A percentile compares a stretch with the other conserved stretches of the same genome.
phyloP scores from a whole-genome alignment of 768 basidiomycete species.

The Xerocomellus chrysenteron region DNA sequence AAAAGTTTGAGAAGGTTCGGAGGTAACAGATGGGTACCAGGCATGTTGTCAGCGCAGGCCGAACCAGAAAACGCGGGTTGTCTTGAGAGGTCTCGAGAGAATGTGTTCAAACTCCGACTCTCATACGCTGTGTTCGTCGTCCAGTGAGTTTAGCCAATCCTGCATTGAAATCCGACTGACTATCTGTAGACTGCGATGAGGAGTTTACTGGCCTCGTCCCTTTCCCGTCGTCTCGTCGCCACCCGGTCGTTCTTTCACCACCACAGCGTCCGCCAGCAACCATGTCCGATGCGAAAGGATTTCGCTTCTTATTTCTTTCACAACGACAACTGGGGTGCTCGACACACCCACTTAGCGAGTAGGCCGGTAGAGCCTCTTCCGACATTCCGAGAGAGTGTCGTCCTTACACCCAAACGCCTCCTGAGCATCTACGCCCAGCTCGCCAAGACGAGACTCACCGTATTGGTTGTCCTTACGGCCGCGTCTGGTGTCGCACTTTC shows the following conservation, averaged over 20 bases:
- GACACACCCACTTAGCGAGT: conserved; percentile 12
- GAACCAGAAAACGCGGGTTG: conserved; percentile 7
- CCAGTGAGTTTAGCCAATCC: neutral
- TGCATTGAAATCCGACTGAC: neutral
- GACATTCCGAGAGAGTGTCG: conserved; percentile 38
- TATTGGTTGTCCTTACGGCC: conserved; percentile 82
- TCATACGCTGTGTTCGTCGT: conserved; percentile 3
- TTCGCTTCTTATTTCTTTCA: conserved; percentile 64
- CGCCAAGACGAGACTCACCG: conserved; percentile 80
- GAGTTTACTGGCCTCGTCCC: neutral
- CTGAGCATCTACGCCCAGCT: conserved; percentile 75
- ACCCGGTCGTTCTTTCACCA: conserved; percentile 10
- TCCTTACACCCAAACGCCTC: conserved; percentile 51
- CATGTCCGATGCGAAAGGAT: conserved; percentile 21
- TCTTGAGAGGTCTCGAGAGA: conserved; percentile 6
- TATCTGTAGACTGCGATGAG: conserved; percentile 19
- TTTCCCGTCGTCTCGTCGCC: conserved; percentile 7
- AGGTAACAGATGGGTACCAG: conserved; percentile 85
- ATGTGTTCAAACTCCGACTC: conserved; percentile 33
- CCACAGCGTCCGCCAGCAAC: neutral
- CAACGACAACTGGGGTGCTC: conserved; percentile 53
- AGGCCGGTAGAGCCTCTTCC: conserved; percentile 16
- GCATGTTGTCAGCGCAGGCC: conserved; percentile 34
- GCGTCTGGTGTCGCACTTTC: conserved; percentile 93
- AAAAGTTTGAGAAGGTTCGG: conserved; percentile 97